A percentile compares a stretch with the other conserved stretches of the same genome.
These are phyloP conservation scores for Onygenales sp. DNA, from an alignment of 2,329 filamentous ascomycete species.

Conservation along the genomic window DNA sequence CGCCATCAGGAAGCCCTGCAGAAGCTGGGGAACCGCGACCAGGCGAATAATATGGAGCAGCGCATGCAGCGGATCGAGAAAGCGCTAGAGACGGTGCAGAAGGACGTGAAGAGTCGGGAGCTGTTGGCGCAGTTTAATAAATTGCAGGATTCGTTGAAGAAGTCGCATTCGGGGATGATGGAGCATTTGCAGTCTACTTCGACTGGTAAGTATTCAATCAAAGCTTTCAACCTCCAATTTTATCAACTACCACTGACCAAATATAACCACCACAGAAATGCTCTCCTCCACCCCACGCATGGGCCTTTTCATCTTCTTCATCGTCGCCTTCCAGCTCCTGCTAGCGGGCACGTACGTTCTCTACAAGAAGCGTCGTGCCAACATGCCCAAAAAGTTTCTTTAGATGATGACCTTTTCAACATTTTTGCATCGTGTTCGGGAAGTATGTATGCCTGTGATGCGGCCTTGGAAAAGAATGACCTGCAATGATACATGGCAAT, in stretches of 20 bases:
- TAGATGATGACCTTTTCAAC: slow-evolving; percentile 30
- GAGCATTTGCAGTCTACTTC: slow-evolving; percentile 43
- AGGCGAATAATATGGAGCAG: slow-evolving; percentile 32
- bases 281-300: slow-evolving; percentile 47
- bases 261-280: slow-evolving; percentile 33
- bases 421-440: too few species aligned
- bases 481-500: too few species aligned
- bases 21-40: slow-evolving; percentile 27
- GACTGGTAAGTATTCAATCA: slow-evolving; percentile 34
- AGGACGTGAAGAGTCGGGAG: slow-evolving; percentile 48
- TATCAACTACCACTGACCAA: slow-evolving; percentile 26
- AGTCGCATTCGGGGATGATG: slow-evolving; percentile 43
- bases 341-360: slow-evolving; percentile 59
- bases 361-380: slow-evolving; percentile 70
- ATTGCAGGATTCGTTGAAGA: slow-evolving; percentile 44
- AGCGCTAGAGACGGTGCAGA: slow-evolving; percentile 40
- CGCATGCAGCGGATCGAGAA: slow-evolving; percentile 46
- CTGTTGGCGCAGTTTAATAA: slow-evolving; percentile 46
- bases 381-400: slow-evolving; percentile 84
- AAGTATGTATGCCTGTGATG: too few species aligned
- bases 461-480: too few species aligned
- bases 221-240: background rate
- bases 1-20: slow-evolving; percentile 42
- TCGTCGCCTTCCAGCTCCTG: slow-evolving; percentile 65
- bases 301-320: slow-evolving; percentile 56